Percentiles rank a stretch among this genome's conserved stretches.
phyloP scores from a whole-genome alignment of 208 protist genomes.

The Leishmania amazonensis region DNA sequence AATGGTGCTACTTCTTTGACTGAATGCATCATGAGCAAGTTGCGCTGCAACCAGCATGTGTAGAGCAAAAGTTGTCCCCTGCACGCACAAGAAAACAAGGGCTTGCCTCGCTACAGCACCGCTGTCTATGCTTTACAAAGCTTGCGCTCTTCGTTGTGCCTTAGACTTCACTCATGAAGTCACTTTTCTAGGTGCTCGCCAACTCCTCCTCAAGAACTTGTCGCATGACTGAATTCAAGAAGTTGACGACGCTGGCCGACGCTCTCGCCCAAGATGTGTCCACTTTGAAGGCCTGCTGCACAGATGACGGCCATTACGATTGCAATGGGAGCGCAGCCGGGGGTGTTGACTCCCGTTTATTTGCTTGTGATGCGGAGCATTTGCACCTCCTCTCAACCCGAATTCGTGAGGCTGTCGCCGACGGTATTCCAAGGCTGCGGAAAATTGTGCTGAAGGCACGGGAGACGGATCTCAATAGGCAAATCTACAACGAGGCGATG shows the following conservation, averaged over 20 bases:
- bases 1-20: background rate
- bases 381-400: constrained; percentile 6
- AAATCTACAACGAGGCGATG: constrained; percentile 92
- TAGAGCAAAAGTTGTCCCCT: background rate
- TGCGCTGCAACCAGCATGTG: background rate
- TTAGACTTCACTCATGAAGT: background rate
- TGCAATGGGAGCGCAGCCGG: background rate
- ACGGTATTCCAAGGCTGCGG: constrained; percentile 46
- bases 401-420: constrained; percentile 14
- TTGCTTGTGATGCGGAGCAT: constrained; percentile 2
- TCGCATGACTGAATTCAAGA: constrained; percentile 36
- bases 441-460: constrained; percentile 74
- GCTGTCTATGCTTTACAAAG: background rate
- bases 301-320: background rate
- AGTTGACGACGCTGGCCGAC: constrained; percentile 20
- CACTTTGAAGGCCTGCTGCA: background rate
- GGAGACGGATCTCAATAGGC: constrained; percentile 78
- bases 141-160: background rate
- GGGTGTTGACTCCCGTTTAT: background rate
- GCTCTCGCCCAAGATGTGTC: constrained; percentile 20
- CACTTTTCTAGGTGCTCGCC: background rate
- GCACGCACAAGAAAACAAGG: background rate
- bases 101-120: background rate
- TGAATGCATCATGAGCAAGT: background rate
- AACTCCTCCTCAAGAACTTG: background rate